Evolutionary conservation across 352 stramenopile species (phyloP), one percentile per base, ranked within the genome.

Genomic region (Nothophytophthora sp.): DNA sequence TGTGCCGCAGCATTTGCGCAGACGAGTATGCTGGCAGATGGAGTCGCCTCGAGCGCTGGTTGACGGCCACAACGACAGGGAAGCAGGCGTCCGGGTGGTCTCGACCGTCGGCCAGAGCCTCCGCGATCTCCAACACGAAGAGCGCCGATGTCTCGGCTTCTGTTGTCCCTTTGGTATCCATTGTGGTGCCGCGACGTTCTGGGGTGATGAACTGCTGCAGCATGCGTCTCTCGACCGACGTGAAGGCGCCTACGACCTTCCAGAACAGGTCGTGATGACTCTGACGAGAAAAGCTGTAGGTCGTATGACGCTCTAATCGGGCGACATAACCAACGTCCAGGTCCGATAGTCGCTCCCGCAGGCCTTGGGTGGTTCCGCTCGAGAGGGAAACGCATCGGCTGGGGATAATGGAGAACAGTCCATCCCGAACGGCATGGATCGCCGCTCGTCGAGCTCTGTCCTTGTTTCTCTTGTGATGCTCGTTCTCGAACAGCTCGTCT

Each of bases 11-110:
- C 20, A 67, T 66, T 11, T 53, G 49, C 3, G 50, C 22, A 8
- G 63, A 73, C 18, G 83, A 82, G 54, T 93, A 91, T n/a, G 43
- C 51, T 3, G 80, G 78, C 5, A 93, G 23, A 34, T 90, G 76
- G 6, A 90, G 55, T 10, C 69, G 66, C 36, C 66, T 76, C 32
- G 40, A 51, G n/a, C 43, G 27, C 1, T 43, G 47, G 15, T 55
- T 19, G 30, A 74, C 49, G 5, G 65, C 22, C 1, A 81, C 56
- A 2, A 88, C 60, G 19, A 88, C 73, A 8, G 77, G 80, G 34
- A 81, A 88, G 38, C 73, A 86, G 2, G 73, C 70, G 32, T 90
- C 77, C 2, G 73, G 70, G 39, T 82, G 58, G 24, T 74, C 65
- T 25, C 67, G 53, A n/a, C 66, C 66, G 29, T 84, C 75, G 0